Evolutionary conservation across 2,329 filamentous ascomycete genomes (phyloP).

Genomic region (Plenodomus tracheiphilus): DNA sequence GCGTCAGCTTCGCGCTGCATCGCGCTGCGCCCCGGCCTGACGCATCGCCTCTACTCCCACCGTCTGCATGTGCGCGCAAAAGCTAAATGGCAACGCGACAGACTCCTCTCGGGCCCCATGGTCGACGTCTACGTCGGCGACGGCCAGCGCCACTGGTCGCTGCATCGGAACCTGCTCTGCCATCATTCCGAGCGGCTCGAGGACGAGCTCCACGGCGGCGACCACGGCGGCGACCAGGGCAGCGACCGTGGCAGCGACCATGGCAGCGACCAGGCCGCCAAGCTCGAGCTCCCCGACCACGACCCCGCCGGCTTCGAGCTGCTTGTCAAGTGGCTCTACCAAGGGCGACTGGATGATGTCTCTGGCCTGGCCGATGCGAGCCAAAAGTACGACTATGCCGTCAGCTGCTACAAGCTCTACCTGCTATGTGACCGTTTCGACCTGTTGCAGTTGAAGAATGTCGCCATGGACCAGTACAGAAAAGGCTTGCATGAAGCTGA

Average conservation of each 20-base stretch:
- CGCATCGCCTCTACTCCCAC: slow-evolving; percentile 42
- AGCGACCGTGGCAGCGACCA: slow-evolving; percentile 44
- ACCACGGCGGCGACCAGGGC: slow-evolving; percentile 35
- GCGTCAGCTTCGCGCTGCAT: slow-evolving; percentile 20
- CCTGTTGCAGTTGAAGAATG: slow-evolving; percentile 55
- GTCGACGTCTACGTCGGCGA: slow-evolving; percentile 57
- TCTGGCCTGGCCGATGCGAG: slow-evolving; percentile 49
- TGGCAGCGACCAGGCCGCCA: slow-evolving; percentile 38
- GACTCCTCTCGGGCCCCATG: slow-evolving; percentile 57
- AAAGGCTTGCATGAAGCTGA: slow-evolving; percentile 54
- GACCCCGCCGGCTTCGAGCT: slow-evolving; percentile 58
- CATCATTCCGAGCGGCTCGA: slow-evolving; percentile 56
- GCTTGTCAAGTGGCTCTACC: slow-evolving; percentile 61
- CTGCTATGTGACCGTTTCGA: slow-evolving; percentile 57
- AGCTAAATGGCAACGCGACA: slow-evolving; percentile 54
- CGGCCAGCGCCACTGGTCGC: slow-evolving; percentile 52
- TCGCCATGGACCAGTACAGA: slow-evolving; percentile 59
- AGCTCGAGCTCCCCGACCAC: slow-evolving; percentile 53
- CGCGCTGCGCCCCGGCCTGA: slow-evolving; percentile 37
- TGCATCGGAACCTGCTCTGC: slow-evolving; percentile 57
- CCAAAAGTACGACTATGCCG: slow-evolving; percentile 59
- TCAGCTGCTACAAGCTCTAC: slow-evolving; percentile 58
- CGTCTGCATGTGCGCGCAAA: slow-evolving; percentile 45
- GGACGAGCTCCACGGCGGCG: slow-evolving; percentile 44
- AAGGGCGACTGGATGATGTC: slow-evolving; percentile 56